Conservation (phyloP, 331 rosid species). For the Pyrus hybrid region DNA sequence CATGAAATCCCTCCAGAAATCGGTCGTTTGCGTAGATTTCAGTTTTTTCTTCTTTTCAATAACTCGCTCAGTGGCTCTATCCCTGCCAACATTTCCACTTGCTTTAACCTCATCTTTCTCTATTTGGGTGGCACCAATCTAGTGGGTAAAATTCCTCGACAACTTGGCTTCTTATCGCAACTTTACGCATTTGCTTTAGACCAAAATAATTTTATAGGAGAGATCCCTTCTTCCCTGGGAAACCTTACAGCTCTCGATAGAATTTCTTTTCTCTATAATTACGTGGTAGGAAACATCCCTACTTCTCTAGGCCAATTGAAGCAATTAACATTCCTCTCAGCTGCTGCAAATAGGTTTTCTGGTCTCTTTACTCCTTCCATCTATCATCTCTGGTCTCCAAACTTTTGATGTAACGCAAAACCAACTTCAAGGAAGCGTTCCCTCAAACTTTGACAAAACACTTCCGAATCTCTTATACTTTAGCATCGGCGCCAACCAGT, state of each 20-base stretch:
- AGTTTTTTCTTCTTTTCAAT: background rate
- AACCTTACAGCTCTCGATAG: no score
- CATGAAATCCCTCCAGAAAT: conserved; percentile 2
- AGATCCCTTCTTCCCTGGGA: no score
- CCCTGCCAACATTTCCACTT: background rate
- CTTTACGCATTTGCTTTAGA: no score
- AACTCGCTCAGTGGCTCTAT: conserved; percentile 1
- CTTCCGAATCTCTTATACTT: background rate
- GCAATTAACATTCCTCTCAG: background rate
- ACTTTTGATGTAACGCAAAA: background rate
- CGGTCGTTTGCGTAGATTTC: background rate
- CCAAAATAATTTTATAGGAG: no score
- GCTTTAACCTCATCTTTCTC: background rate
- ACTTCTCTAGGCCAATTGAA: no score
- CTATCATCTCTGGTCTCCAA: background rate
- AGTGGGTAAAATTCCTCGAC: background rate
- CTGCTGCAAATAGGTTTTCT: background rate
- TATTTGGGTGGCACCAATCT: background rate
- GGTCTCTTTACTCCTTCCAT: conserved; percentile 7
- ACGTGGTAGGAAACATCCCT: no score
- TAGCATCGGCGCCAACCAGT: background rate
- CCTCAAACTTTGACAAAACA: background rate
- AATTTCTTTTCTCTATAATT: no score
- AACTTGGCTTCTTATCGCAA: background rate
- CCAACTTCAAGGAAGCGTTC: conserved; percentile 9